Evolutionary conservation across 1,284 basidiomycete genomes (phyloP).

Genomic region (Thelephora terrestris): DNA sequence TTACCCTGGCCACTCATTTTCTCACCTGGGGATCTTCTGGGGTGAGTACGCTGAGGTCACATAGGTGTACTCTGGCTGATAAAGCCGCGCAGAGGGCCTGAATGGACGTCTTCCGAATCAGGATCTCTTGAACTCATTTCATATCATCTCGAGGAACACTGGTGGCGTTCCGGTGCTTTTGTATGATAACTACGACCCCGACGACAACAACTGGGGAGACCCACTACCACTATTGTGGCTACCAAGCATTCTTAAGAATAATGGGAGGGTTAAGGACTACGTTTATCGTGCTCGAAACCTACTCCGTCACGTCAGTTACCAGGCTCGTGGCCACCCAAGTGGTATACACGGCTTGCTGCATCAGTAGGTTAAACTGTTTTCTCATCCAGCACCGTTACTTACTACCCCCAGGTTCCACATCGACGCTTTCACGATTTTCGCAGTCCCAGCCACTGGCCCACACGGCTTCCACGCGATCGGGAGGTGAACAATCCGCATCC

Average conservation of each 20-base stretch:
- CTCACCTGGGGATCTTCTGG: conserved; percentile 85
- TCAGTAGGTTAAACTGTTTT: conserved; percentile 34
- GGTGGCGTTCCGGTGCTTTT: conserved; percentile 66
- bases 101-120: conserved; percentile 96
- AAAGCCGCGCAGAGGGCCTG: conserved; percentile 65
- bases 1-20: conserved; percentile 95
- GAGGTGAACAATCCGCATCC: conserved; percentile 35
- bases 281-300: conserved; percentile 53
- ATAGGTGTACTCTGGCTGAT: background rate
- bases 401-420: conserved; percentile 67
- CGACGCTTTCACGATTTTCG: conserved; percentile 89
- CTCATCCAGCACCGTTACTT: conserved; percentile 2
- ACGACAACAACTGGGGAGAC: conserved; percentile 26
- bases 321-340: conserved; percentile 61
- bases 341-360: conserved; percentile 75
- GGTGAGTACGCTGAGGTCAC: conserved; percentile 38
- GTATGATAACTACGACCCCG: conserved; percentile 62
- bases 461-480: conserved; percentile 94
- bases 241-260: conserved; percentile 33
- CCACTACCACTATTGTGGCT: conserved; percentile 31
- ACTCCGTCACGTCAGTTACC: conserved; percentile 53
- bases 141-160: conserved; percentile 62
- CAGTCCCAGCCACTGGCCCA: conserved; percentile 79
- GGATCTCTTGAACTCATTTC: conserved; percentile 83
- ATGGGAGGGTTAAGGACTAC: conserved; percentile 39